These are phyloP conservation scores for Wallemia ichthyophaga DNA, from an alignment of 1,284 basidiomycete genomes.

Conservation along the genomic window DNA sequence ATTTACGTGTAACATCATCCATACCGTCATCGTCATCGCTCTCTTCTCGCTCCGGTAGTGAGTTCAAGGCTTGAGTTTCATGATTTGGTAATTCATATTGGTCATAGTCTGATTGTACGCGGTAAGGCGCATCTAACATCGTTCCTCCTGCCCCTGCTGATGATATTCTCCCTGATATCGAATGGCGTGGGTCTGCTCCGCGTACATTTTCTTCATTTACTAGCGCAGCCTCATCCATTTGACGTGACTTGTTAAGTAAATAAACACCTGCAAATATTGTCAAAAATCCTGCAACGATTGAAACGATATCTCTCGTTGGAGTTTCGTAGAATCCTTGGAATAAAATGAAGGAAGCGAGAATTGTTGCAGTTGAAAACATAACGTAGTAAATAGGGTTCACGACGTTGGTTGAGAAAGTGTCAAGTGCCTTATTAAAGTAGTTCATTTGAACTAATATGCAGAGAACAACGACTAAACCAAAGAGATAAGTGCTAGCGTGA, in stretches of 20 bases:
- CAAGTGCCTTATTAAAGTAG: conserved; percentile 88
- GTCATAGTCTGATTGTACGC: not conserved
- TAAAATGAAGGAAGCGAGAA: conserved; percentile 75
- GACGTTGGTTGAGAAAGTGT: conserved; percentile 89
- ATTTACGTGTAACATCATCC: not conserved
- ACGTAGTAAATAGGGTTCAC: conserved; percentile 98
- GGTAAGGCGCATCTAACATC: not conserved
- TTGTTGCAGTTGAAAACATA: conserved; percentile 86
- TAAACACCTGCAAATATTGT: conserved; percentile 79
- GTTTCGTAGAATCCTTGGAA: conserved; percentile 92
- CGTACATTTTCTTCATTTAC: not conserved
- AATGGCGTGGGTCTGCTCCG: not conserved
- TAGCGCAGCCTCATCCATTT: conserved; percentile 2
- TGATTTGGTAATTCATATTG: not conserved
- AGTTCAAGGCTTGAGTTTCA: not conserved
- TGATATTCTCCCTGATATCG: not conserved
- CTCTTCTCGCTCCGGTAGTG: not conserved
- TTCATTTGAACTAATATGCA: conserved; percentile 81
- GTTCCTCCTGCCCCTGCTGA: not conserved
- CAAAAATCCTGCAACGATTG: conserved; percentile 56
- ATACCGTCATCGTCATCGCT: not conserved
- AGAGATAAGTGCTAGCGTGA: conserved; percentile 79
- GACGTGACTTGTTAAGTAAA: conserved; percentile 51
- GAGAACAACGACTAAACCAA: conserved; percentile 46
- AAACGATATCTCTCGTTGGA: conserved; percentile 45